These are phyloP conservation scores for Paramecium octaurelia DNA, from an alignment of 73 alveolate species.

Conservation along the genomic window DNA sequence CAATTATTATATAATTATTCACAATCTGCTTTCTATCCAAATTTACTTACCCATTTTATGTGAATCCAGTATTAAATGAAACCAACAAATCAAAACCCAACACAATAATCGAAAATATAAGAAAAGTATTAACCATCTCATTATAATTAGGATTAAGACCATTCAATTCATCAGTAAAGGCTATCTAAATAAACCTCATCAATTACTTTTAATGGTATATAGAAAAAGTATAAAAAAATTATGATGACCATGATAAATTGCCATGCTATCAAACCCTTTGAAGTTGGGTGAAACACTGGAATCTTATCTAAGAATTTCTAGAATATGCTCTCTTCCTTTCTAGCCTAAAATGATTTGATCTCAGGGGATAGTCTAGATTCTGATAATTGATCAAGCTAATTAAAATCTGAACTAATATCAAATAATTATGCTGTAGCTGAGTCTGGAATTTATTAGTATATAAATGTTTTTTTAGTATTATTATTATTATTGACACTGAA, in stretches of 20 bases:
- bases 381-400: background rate
- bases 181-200: background rate
- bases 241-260: background rate
- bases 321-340: background rate
- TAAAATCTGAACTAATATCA: background rate
- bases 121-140: background rate
- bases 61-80: constrained; percentile 3
- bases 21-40: background rate
- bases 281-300: constrained; percentile 21
- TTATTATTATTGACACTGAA: background rate
- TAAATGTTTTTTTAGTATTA: background rate
- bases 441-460: background rate
- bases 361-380: background rate
- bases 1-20: background rate
- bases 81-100: background rate
- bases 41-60: background rate
- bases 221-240: background rate
- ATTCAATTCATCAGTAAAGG: background rate
- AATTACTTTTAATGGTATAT: constrained; percentile 16
- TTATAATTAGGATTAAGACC: background rate
- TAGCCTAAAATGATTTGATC: background rate
- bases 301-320: background rate
- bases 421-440: background rate
- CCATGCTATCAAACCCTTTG: background rate
- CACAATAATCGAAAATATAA: background rate